Conservation (phyloP, 1,284 basidiomycete genomes). For the Apiotrichum gamsii region DNA sequence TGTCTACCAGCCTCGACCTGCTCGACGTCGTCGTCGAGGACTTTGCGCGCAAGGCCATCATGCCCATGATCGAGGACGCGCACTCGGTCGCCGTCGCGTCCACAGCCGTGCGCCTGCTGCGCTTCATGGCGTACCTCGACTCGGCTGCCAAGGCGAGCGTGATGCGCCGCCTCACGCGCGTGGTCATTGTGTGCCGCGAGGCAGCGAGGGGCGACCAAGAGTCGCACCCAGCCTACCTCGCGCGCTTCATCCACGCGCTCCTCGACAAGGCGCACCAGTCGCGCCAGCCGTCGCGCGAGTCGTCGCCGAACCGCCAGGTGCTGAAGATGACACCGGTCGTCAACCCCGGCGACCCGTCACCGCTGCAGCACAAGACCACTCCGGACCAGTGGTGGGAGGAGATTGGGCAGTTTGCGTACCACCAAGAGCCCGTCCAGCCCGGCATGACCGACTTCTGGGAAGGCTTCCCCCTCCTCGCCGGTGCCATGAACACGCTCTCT, state of each 20-base stretch:
- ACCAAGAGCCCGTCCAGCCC: constrained; percentile 13
- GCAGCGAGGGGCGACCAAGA: constrained; percentile 18
- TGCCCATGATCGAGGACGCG: constrained; percentile 24
- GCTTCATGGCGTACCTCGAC: constrained; percentile 20
- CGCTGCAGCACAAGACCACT: constrained; percentile 11
- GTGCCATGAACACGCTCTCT: constrained; percentile 15
- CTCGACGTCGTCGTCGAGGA: constrained; percentile 19
- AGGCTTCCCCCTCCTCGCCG: constrained; percentile 16
- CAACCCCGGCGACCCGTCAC: constrained; percentile 1
- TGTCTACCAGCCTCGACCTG: constrained; percentile 15
- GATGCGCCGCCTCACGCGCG: constrained; percentile 16
- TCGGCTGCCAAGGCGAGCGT: constrained; percentile 13
- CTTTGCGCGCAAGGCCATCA: constrained; percentile 21
- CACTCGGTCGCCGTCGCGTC: constrained; percentile 22
- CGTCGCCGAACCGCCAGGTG: constrained; percentile 3
- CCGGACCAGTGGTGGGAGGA: constrained; percentile 22
- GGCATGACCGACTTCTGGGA: constrained; percentile 19
- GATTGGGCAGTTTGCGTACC: constrained; percentile 17
- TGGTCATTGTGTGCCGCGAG: constrained; percentile 22
- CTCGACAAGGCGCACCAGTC: constrained; percentile 20
- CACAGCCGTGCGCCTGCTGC: constrained; percentile 15
- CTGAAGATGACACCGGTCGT: neutral
- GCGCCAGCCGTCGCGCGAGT: constrained; percentile 10
- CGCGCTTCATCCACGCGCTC: constrained; percentile 18
- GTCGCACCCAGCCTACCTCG: constrained; percentile 18